Conservation (phyloP, 495 filamentous ascomycete species). For the Cladorrhinum samala region DNA sequence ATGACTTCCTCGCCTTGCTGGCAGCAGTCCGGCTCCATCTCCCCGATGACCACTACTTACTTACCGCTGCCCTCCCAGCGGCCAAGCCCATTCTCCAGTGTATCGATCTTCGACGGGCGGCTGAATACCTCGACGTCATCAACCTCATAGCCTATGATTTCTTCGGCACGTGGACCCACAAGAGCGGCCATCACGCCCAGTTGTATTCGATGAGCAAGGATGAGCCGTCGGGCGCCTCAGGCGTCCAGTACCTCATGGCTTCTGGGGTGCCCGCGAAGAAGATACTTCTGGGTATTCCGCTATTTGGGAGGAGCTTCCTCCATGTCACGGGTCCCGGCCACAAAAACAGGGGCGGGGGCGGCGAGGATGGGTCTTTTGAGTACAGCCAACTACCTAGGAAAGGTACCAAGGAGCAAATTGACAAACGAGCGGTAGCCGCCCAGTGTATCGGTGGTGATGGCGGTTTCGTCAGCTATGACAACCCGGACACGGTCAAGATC, state of each 20-base stretch:
- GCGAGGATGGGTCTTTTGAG: slow-evolving; percentile 77
- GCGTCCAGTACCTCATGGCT: slow-evolving; percentile 57
- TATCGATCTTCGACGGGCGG: slow-evolving; percentile 63
- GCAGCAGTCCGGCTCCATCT: slow-evolving; percentile 61
- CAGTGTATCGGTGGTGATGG: slow-evolving; percentile 76
- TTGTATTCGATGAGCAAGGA: slow-evolving; percentile 57
- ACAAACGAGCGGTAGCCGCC: slow-evolving; percentile 59
- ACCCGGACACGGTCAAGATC: slow-evolving; percentile 71
- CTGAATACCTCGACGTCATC: slow-evolving; percentile 66
- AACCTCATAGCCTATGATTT: slow-evolving; percentile 90
- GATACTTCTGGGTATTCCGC: slow-evolving; percentile 73
- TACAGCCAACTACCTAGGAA: slow-evolving; percentile 71
- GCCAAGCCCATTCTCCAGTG: slow-evolving; percentile 66
- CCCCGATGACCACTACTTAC: slow-evolving; percentile 65
- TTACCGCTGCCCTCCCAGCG: slow-evolving; percentile 80
- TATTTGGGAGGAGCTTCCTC: slow-evolving; percentile 77
- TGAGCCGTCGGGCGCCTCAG: slow-evolving; percentile 57
- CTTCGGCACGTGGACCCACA: slow-evolving; percentile 66
- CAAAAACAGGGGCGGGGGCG: slow-evolving; percentile 55
- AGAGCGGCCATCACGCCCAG: slow-evolving; percentile 73
- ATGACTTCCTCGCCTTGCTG: slow-evolving; percentile 67
- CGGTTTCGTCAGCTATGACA: slow-evolving; percentile 84
- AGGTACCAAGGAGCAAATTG: slow-evolving; percentile 62
- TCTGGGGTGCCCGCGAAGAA: slow-evolving; percentile 67
- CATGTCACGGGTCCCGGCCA: slow-evolving; percentile 59